Conservation (phyloP, 371 early-diverging fungal species). For the Mucor velutinosus region DNA sequence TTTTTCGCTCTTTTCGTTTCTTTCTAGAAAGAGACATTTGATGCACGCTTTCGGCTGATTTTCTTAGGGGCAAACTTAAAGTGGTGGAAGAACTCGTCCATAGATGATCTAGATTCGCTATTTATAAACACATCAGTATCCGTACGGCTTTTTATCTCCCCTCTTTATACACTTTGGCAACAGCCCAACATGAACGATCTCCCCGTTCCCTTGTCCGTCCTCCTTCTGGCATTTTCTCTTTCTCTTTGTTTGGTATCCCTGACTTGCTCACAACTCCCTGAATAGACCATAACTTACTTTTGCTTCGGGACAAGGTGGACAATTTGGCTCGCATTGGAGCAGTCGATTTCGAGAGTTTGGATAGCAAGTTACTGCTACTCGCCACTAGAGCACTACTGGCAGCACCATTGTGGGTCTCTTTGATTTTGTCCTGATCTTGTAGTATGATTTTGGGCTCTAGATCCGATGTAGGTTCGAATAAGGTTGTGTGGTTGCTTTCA, state of each 20-base stretch:
- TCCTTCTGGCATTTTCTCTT: neutral
- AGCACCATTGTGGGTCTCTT: neutral
- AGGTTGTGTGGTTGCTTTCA: constrained; percentile 17
- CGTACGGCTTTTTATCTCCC: neutral
- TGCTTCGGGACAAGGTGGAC: constrained; percentile 37
- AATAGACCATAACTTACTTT: constrained; percentile 16
- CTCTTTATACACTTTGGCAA: neutral
- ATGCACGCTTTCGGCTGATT: constrained; percentile 39
- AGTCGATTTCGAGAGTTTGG: constrained; percentile 44
- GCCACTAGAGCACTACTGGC: constrained; percentile 2
- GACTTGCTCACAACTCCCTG: neutral
- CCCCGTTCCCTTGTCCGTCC: neutral
- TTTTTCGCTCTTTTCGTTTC: constrained; percentile 28
- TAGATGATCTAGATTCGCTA: constrained; percentile 24
- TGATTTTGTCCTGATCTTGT: constrained; percentile 16
- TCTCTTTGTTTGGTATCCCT: neutral
- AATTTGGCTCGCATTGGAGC: constrained; percentile 52
- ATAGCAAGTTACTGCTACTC: constrained; percentile 30
- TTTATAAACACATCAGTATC: neutral
- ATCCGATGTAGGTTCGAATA: constrained; percentile 30
- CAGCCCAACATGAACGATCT: neutral
- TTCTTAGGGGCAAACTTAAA: constrained; percentile 38
- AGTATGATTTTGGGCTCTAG: constrained; percentile 39
- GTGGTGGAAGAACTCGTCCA: constrained; percentile 29
- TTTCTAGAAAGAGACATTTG: constrained; percentile 28